These are phyloP conservation scores for Coemansia sp. DNA, from an alignment of 192 early-diverging fungal species.

Conservation along the genomic window DNA sequence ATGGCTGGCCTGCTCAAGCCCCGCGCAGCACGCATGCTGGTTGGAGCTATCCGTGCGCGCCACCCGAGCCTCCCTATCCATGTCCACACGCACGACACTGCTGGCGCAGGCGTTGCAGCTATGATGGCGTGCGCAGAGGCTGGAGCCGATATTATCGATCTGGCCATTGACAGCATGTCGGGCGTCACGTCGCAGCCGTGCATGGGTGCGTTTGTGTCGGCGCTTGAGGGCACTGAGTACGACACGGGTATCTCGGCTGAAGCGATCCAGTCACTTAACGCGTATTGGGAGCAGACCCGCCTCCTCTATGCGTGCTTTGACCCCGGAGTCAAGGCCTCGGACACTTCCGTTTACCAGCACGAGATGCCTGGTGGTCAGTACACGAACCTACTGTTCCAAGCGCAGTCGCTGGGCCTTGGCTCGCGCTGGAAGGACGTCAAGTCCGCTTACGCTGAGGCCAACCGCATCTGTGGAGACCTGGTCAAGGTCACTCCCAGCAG, in stretches of 20 bases:
- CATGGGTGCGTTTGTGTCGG: conserved; percentile 92
- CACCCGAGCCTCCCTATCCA: conserved; percentile 94
- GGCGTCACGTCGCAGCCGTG: conserved; percentile 96
- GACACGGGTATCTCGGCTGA: conserved; percentile 87
- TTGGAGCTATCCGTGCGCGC: conserved; percentile 81
- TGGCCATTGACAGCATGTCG: conserved; percentile 93
- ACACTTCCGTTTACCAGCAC: conserved; percentile 91
- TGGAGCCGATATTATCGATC: conserved; percentile 92
- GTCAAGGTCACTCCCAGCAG: conserved; percentile 98
- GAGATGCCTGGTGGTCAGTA: conserved; percentile 99
- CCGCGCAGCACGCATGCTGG: conserved; percentile 79
- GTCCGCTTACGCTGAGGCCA: conserved; percentile 86
- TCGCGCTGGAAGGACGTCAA: conserved; percentile 94
- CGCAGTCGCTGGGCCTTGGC: conserved; percentile 90
- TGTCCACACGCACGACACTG: conserved; percentile 96
- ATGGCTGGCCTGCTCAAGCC: conserved; percentile 98
- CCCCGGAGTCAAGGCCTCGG: conserved; percentile 78
- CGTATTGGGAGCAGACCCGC: conserved; percentile 96
- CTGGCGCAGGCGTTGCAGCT: conserved; percentile 94
- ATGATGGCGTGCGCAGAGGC: conserved; percentile 91
- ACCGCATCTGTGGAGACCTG: conserved; percentile 91
- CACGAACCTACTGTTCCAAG: conserved; percentile 98
- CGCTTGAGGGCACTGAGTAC: conserved; percentile 73
- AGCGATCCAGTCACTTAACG: conserved; percentile 80
- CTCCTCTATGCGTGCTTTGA: conserved; percentile 97